phyloP scores from a whole-genome alignment of 2,329 filamentous ascomycete genomes.

The Aspergillus uvarum region DNA sequence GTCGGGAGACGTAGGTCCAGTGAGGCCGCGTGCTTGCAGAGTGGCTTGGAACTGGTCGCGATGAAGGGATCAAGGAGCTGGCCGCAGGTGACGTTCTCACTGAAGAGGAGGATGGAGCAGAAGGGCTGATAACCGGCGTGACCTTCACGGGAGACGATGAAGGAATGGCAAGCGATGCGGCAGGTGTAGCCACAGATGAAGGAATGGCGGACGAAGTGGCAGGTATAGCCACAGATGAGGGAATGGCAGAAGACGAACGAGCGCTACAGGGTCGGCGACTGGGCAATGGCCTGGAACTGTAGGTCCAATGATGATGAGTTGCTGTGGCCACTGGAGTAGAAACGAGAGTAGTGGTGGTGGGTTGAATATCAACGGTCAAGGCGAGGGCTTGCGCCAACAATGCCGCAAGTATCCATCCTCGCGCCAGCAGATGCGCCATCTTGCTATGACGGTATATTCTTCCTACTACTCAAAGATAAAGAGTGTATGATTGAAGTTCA shows the following conservation, averaged over 20 bases:
- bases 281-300: not conserved
- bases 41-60: not conserved
- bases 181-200: not conserved
- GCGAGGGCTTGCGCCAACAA: not conserved
- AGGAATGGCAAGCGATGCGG: not conserved
- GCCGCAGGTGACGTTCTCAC: not conserved
- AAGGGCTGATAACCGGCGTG: not conserved
- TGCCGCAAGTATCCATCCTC: conserved; percentile 1
- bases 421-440: not conserved
- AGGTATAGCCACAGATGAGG: not conserved
- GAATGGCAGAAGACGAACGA: not conserved
- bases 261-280: not conserved
- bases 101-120: not conserved
- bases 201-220: not conserved
- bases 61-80: not conserved
- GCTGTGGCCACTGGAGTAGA: not conserved
- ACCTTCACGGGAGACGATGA: not conserved
- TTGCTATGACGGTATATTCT: not conserved
- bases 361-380: not conserved
- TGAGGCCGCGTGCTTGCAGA: not conserved
- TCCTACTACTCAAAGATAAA: not conserved
- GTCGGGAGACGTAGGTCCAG: not conserved
- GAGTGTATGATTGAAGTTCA: too few relatives aligned
- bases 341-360: not conserved
- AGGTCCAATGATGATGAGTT: not conserved